These are phyloP conservation scores for Colletotrichum chlorophyti DNA, from an alignment of 2,329 filamentous ascomycete genomes.

Conservation along the genomic window DNA sequence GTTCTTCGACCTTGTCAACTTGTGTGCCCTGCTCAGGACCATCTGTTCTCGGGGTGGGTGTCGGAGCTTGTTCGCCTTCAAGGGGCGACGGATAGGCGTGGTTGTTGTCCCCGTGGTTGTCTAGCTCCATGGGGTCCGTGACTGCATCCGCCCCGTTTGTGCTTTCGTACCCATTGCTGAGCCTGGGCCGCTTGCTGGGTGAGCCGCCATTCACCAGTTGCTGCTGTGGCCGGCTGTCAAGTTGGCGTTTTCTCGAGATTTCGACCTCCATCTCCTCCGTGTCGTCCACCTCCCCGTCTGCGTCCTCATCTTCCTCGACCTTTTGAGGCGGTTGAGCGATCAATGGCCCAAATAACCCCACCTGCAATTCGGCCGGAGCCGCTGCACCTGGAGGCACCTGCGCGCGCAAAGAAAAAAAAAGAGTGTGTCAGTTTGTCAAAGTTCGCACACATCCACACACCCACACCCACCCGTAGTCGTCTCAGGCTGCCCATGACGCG, in stretches of 20 bases:
- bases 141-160: conserved; percentile 52
- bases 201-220: conserved; percentile 58
- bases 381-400: conserved; percentile 57
- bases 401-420: conserved; percentile 37
- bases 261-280: conserved; percentile 47
- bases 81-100: conserved; percentile 72
- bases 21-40: conserved; percentile 71
- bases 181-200: conserved; percentile 63
- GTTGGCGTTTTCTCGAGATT: conserved; percentile 58
- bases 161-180: conserved; percentile 68
- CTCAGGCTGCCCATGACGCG: conserved; percentile 28
- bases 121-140: conserved; percentile 65
- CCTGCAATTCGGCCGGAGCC: conserved; percentile 54
- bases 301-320: conserved; percentile 43
- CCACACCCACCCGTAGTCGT: conserved; percentile 30
- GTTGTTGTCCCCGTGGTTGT: conserved; percentile 56
- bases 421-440: conserved; percentile 44
- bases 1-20: conserved; percentile 68
- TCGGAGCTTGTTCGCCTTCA: conserved; percentile 61
- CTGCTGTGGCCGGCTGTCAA: conserved; percentile 51
- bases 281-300: conserved; percentile 45
- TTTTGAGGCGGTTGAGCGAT: conserved; percentile 51
- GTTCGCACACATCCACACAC: conserved; percentile 29
- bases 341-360: conserved; percentile 65
- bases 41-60: conserved; percentile 61